These are phyloP conservation scores for Cyberlindnera euphorbiae DNA, from an alignment of 805 yeast species.

Conservation along the genomic window DNA sequence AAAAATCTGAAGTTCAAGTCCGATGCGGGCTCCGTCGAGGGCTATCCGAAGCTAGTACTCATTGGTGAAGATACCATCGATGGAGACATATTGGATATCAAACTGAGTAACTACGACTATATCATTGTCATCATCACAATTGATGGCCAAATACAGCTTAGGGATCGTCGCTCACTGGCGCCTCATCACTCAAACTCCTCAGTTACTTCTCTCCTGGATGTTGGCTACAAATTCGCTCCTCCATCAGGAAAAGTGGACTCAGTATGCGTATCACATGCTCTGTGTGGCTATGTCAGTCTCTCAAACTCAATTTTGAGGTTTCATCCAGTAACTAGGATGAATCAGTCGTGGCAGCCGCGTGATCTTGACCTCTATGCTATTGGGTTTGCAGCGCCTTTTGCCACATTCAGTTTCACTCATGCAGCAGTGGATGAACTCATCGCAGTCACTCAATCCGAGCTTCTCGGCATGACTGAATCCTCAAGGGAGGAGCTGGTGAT, in stretches of 20 bases:
- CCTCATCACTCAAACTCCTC: slow-evolving; percentile 27
- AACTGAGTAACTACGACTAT: slow-evolving; percentile 35
- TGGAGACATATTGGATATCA: slow-evolving; percentile 28
- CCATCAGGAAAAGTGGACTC: slow-evolving; percentile 30
- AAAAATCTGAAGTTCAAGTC: slow-evolving; percentile 19
- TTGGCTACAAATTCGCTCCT: slow-evolving; percentile 48
- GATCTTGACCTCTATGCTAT: slow-evolving; percentile 38
- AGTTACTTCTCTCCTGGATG: slow-evolving; percentile 43
- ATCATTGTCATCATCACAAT: slow-evolving; percentile 35
- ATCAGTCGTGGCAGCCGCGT: slow-evolving; percentile 6
- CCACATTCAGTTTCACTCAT: slow-evolving; percentile 65
- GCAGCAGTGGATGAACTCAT: slow-evolving; percentile 67
- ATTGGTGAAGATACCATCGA: slow-evolving; percentile 17
- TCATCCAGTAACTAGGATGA: slow-evolving; percentile 5
- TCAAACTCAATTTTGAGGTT: slow-evolving; percentile 19
- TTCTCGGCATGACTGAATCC: slow-evolving; percentile 27
- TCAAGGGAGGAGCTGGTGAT: slow-evolving; percentile 32
- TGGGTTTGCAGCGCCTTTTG: slow-evolving; percentile 61
- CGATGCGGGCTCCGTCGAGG: slow-evolving; percentile 16
- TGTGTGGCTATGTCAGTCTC: slow-evolving; percentile 37
- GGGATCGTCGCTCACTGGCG: slow-evolving; percentile 35
- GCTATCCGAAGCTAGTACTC: slow-evolving; percentile 21
- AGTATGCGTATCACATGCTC: slow-evolving; percentile 46
- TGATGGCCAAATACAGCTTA: slow-evolving; percentile 41
- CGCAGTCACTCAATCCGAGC: slow-evolving; percentile 46